Percentiles rank a stretch among this genome's conserved stretches.
Conservation (phyloP, 371 early-diverging fungal species). For the Blyttiomyces sp. region DNA sequence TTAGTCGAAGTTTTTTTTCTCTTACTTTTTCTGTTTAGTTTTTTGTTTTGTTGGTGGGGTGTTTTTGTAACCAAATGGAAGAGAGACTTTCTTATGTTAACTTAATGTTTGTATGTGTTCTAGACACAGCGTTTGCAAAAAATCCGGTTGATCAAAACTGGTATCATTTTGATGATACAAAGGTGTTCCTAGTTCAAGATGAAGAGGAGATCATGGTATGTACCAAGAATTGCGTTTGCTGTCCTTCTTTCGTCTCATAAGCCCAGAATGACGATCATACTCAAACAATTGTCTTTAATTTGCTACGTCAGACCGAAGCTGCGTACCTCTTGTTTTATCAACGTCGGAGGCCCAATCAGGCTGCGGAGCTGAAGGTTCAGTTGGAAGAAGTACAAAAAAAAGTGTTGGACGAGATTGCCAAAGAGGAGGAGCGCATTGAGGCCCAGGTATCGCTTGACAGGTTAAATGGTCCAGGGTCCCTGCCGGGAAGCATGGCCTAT, state of each 20-base stretch:
- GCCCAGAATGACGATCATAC: neutral
- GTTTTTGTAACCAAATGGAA: too few relatives aligned
- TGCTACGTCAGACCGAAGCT: slow-evolving; percentile 54
- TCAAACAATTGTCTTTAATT: too few relatives aligned
- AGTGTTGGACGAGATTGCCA: neutral
- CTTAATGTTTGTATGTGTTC: neutral
- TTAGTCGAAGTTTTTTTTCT: too few relatives aligned
- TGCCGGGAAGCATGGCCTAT: too few relatives aligned
- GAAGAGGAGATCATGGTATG: slow-evolving; percentile 58
- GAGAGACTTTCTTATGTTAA: too few relatives aligned
- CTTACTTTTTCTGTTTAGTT: neutral
- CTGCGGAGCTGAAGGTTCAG: neutral
- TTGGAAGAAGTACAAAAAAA: neutral
- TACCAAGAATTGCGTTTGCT: too few relatives aligned
- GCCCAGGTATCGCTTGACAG: too few relatives aligned
- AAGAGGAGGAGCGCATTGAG: too few relatives aligned
- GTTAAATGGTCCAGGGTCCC: too few relatives aligned
- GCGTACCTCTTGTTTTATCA: slow-evolving; percentile 87
- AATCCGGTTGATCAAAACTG: slow-evolving; percentile 67
- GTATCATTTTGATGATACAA: slow-evolving; percentile 89
- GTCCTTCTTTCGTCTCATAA: neutral
- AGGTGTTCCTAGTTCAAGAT: slow-evolving; percentile 57
- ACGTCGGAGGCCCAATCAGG: too few relatives aligned
- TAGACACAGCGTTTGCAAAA: slow-evolving; percentile 87
- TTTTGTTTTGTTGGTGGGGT: too few relatives aligned